A percentile compares a stretch with the other conserved stretches of the same genome.
phyloP scores from a whole-genome alignment of 148 eudicot species.

The Rhododendron henanense region DNA sequence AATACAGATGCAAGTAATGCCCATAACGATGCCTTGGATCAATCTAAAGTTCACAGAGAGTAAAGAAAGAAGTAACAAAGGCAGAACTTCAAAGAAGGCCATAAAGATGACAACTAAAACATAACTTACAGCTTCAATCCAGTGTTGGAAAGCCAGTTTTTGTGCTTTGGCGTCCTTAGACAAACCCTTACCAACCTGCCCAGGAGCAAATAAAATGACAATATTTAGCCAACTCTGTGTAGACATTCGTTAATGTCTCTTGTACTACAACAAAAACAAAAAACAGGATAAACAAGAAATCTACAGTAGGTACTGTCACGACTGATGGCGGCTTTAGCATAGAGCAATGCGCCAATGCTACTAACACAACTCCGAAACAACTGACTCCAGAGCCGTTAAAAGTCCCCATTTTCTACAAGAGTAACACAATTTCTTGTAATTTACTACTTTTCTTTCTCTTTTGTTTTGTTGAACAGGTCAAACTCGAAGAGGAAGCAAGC shows the following conservation, averaged over 20 bases:
- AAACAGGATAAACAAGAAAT: background rate
- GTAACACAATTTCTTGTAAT: background rate
- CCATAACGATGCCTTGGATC: constrained; percentile 98
- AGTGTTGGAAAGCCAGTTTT: constrained; percentile 86
- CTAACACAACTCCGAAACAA: background rate
- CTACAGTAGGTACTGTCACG: background rate
- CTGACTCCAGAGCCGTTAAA: background rate
- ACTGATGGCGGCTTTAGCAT: background rate
- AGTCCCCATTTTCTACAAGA: background rate
- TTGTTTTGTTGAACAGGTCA: background rate
- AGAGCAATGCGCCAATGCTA: background rate
- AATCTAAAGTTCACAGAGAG: constrained; percentile 40
- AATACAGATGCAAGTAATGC: constrained; percentile 75
- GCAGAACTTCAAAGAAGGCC: background rate
- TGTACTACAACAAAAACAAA: background rate
- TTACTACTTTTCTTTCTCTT: background rate
- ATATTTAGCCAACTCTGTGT: background rate
- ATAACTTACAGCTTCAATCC: constrained; percentile 89
- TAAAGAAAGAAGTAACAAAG: background rate
- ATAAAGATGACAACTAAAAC: background rate
- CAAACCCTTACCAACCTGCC: constrained; percentile 91
- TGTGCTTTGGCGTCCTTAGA: constrained; percentile 76
- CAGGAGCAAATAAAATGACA: background rate
- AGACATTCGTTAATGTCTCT: background rate
- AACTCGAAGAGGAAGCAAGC: background rate